These are phyloP conservation scores for Xylaria nigripes DNA, from an alignment of 495 filamentous ascomycete species.

Conservation along the genomic window DNA sequence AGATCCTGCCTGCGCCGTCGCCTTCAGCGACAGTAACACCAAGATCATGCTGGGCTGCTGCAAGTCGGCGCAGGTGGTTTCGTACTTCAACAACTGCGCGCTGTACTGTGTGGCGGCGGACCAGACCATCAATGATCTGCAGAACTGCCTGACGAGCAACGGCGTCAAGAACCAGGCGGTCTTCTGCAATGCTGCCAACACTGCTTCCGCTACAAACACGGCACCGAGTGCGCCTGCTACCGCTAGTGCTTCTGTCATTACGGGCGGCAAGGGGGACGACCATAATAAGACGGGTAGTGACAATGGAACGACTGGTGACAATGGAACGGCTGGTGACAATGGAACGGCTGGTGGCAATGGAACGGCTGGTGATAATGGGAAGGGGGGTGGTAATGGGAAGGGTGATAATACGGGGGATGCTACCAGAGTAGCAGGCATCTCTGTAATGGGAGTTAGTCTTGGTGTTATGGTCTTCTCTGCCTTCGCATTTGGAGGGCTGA, in stretches of 20 bases:
- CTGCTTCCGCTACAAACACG: constrained; percentile 37
- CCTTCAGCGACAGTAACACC: constrained; percentile 31
- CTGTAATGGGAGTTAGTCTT: not conserved
- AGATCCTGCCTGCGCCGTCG: constrained; percentile 39
- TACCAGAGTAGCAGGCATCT: not conserved
- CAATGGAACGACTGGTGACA: not conserved
- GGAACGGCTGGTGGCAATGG: too few relatives aligned
- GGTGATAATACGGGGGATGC: not conserved
- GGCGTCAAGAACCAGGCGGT: constrained; percentile 25
- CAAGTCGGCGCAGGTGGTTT: constrained; percentile 31
- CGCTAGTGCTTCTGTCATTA: constrained; percentile 17
- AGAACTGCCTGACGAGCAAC: constrained; percentile 29
- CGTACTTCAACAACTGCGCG: constrained; percentile 41
- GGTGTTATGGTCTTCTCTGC: not conserved
- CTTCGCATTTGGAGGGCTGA: not conserved
- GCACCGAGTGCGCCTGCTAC: constrained; percentile 20
- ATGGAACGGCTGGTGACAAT: not conserved
- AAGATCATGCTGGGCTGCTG: constrained; percentile 40
- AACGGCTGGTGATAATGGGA: not conserved
- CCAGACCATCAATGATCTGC: constrained; percentile 32
- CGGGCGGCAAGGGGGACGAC: constrained; percentile 8
- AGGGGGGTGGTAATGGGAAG: not conserved
- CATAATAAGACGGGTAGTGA: not conserved
- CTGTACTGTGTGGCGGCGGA: constrained; percentile 44
- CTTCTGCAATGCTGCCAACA: constrained; percentile 33